These are phyloP conservation scores for Colletotrichum endophyticum DNA, from an alignment of 2,329 filamentous ascomycete genomes.

Conservation along the genomic window DNA sequence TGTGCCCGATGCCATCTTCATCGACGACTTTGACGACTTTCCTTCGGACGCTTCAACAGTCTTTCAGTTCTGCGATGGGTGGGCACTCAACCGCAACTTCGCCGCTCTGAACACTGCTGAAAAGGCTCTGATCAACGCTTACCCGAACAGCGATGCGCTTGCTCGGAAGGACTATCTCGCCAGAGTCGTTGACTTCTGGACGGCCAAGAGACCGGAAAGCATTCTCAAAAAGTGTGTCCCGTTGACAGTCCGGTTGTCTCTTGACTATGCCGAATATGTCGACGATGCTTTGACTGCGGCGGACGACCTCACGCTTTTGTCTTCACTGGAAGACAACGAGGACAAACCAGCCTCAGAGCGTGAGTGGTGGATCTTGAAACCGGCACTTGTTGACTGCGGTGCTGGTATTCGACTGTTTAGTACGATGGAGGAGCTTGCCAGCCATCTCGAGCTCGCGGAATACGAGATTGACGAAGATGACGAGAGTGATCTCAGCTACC, in stretches of 20 bases:
- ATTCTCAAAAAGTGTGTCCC: constrained; percentile 34
- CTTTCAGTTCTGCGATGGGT: constrained; percentile 40
- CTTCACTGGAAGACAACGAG: constrained; percentile 38
- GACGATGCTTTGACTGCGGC: constrained; percentile 40
- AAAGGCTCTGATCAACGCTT: constrained; percentile 38
- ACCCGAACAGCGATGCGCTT: constrained; percentile 42
- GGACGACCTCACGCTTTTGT: constrained; percentile 37
- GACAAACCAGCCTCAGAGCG: constrained; percentile 28
- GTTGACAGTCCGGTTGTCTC: constrained; percentile 35
- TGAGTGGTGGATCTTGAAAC: constrained; percentile 46
- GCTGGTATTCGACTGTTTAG: constrained; percentile 44
- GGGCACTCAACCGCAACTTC: constrained; percentile 38
- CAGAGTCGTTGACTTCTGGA: constrained; percentile 38
- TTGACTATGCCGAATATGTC: constrained; percentile 43
- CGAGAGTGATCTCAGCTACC: constrained; percentile 26
- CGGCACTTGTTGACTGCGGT: constrained; percentile 43
- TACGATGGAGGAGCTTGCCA: constrained; percentile 38
- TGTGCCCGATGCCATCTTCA: constrained; percentile 30
- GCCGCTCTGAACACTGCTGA: constrained; percentile 31
- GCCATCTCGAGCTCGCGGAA: constrained; percentile 38
- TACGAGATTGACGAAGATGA: constrained; percentile 33
- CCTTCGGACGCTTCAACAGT: constrained; percentile 24
- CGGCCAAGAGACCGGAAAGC: constrained; percentile 36
- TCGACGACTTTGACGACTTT: constrained; percentile 31
- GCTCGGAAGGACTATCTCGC: constrained; percentile 41